Conservation (phyloP, 768 basidiomycete genomes). For the Trametes cinnabarina region DNA sequence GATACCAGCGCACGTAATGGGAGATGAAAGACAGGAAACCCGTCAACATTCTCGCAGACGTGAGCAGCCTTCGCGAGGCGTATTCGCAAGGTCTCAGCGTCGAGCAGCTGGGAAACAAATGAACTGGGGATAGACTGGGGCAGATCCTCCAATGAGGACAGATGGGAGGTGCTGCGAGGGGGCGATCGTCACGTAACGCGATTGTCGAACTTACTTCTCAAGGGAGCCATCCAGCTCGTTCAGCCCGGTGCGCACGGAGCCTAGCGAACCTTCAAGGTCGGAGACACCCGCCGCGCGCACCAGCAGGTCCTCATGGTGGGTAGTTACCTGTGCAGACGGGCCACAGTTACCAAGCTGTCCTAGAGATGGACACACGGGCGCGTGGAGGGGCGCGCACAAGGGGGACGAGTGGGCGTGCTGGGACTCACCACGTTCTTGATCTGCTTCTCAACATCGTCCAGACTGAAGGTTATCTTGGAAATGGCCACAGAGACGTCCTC, state of each 20-base stretch:
- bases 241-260: slow-evolving; percentile 65
- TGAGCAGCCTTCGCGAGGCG: too few species aligned
- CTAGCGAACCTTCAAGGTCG: slow-evolving; percentile 67
- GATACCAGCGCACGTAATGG: too few species aligned
- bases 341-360: background rate
- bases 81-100: too few species aligned
- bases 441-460: slow-evolving; percentile 91
- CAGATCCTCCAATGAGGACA: too few species aligned
- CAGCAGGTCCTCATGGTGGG: slow-evolving; percentile 80
- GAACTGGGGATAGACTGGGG: too few species aligned
- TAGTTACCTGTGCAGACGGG: slow-evolving; percentile 55
- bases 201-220: slow-evolving; percentile 56
- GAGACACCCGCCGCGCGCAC: slow-evolving; percentile 75
- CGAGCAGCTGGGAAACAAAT: background rate
- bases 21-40: too few species aligned
- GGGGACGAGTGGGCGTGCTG: background rate
- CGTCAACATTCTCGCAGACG: too few species aligned
- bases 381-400: background rate
- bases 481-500: slow-evolving; percentile 91
- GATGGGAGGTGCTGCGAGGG: background rate
- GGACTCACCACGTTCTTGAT: slow-evolving; percentile 74
- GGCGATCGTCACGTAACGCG: background rate
- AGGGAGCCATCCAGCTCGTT: slow-evolving; percentile 72
- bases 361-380: background rate
- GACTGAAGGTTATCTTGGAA: slow-evolving; percentile 79